These are phyloP conservation scores for Coniochaeta ligniaria DNA, from an alignment of 2,329 filamentous ascomycete species.

Conservation along the genomic window DNA sequence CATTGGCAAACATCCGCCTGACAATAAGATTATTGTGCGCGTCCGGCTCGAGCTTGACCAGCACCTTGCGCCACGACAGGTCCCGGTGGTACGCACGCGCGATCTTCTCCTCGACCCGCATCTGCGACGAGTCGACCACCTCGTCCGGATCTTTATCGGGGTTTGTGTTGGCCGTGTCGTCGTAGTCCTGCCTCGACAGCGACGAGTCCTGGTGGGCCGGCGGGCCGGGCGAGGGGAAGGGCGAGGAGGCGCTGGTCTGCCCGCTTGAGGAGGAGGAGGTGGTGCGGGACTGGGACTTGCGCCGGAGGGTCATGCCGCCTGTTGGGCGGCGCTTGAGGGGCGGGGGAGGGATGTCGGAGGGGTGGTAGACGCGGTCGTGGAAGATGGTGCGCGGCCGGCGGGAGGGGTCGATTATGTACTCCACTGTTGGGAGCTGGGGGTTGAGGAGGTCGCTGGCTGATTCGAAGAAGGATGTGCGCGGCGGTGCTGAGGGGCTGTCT, in stretches of 20 bases:
- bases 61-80: constrained; percentile 90
- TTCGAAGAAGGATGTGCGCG: constrained; percentile 89
- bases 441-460: constrained; percentile 89
- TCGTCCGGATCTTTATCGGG: constrained; percentile 37
- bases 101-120: constrained; percentile 97
- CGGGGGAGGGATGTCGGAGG: constrained; percentile 82
- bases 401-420: constrained; percentile 78
- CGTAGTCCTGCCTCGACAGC: constrained; percentile 41
- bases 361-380: constrained; percentile 92
- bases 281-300: constrained; percentile 18
- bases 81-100: constrained; percentile 89
- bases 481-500: constrained; percentile 59
- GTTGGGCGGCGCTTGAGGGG: constrained; percentile 50
- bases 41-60: constrained; percentile 91
- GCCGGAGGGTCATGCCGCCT: constrained; percentile 26
- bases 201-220: constrained; percentile 30
- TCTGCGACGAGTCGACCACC: constrained; percentile 53
- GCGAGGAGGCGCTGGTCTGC: constrained; percentile 20
- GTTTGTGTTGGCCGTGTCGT: constrained; percentile 40
- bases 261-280: constrained; percentile 16
- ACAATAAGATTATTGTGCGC: constrained; percentile 99
- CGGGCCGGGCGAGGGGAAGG: constrained; percentile 20
- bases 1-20: constrained; percentile 92
- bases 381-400: constrained; percentile 85
- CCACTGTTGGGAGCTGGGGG: constrained; percentile 73